Percentiles rank a stretch among this genome's conserved stretches.
Evolutionary conservation across 192 early-diverging fungal species (phyloP).

Genomic region (Linnemannia elongata): DNA sequence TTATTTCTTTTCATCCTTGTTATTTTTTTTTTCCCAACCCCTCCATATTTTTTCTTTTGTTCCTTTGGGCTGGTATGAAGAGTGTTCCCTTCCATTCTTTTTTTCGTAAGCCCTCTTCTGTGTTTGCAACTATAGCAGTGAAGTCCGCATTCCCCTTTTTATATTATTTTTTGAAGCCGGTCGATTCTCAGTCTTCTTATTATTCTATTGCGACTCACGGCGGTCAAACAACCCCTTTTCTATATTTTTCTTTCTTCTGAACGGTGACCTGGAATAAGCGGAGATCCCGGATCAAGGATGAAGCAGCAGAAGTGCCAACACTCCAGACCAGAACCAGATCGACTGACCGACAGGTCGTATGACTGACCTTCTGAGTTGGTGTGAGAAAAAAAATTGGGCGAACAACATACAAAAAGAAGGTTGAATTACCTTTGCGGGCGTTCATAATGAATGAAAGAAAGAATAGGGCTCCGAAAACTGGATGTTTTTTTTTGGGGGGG

Average conservation of each 20-base stretch:
- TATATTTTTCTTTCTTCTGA: neutral
- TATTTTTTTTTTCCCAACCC: neutral
- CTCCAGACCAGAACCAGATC: neutral
- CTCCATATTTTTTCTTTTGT: neutral
- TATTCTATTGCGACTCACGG: neutral
- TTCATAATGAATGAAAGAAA: neutral
- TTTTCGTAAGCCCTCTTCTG: too few species aligned
- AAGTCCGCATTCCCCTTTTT: neutral
- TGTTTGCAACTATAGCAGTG: neutral
- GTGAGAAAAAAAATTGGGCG: neutral
- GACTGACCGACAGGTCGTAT: neutral
- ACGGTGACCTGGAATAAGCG: neutral
- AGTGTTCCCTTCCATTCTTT: neutral
- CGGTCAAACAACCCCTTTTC: neutral
- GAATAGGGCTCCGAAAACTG: neutral
- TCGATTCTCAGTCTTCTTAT: conserved; percentile 1
- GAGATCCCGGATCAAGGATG: neutral
- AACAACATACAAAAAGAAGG: neutral
- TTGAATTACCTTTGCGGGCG: neutral
- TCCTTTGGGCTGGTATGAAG: neutral
- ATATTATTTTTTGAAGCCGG: neutral
- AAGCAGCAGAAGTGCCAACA: neutral
- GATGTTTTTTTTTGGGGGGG: neutral
- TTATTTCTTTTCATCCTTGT: neutral
- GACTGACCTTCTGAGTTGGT: neutral